Evolutionary conservation across 2,329 filamentous ascomycete species (phyloP).

Genomic region (Talaromyces funiculosus): DNA sequence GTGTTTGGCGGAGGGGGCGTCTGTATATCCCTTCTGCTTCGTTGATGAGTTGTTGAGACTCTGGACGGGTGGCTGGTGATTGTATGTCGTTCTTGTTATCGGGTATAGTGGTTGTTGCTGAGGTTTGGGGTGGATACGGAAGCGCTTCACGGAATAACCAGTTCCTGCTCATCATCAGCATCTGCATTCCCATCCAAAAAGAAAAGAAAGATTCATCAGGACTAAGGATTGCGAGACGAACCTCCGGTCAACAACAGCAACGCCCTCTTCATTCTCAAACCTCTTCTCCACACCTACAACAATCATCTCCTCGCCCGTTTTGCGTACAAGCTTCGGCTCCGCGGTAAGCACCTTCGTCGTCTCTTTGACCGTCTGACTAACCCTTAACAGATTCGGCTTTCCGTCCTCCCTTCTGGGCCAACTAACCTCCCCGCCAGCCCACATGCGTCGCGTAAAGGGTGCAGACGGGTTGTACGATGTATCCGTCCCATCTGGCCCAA

Average conservation of each 20-base stretch:
- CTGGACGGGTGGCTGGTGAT: too few species aligned
- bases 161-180: slow-evolving; percentile 17
- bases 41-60: neutral
- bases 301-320: slow-evolving; percentile 49
- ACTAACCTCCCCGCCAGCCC: slow-evolving; percentile 72
- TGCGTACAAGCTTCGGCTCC: slow-evolving; percentile 47
- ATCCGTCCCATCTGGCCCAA: slow-evolving; percentile 85
- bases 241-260: slow-evolving; percentile 39
- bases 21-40: slow-evolving; percentile 18
- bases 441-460: slow-evolving; percentile 72
- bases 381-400: slow-evolving; percentile 31
- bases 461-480: slow-evolving; percentile 66
- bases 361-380: slow-evolving; percentile 48
- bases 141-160: slow-evolving; percentile 17
- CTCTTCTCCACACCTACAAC: slow-evolving; percentile 56
- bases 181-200: slow-evolving; percentile 25
- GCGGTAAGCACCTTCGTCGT: slow-evolving; percentile 50
- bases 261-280: slow-evolving; percentile 38
- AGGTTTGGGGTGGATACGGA: slow-evolving; percentile 14
- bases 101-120: neutral
- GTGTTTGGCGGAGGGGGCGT: slow-evolving; percentile 52
- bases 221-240: too few species aligned
- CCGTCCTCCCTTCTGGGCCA: slow-evolving; percentile 40
- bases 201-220: too few species aligned
- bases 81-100: neutral